A percentile compares a stretch with the other conserved stretches of the same genome.
Conservation (phyloP, 495 filamentous ascomycete species). For the Penicillium bovifimosum region DNA sequence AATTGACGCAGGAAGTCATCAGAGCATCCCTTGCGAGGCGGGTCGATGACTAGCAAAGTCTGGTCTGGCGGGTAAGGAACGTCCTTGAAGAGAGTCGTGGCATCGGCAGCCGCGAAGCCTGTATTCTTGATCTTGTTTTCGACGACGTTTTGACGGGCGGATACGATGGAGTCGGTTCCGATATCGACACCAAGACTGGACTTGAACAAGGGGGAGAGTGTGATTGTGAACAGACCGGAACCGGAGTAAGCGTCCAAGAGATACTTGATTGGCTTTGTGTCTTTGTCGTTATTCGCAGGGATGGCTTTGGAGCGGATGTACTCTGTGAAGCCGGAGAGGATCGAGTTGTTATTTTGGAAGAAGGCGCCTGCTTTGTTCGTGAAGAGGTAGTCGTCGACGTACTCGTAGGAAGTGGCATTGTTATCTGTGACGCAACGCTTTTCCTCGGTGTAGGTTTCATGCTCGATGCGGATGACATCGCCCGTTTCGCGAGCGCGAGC, state of each 20-base stretch:
- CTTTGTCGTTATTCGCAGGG: constrained; percentile 25
- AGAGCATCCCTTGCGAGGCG: constrained; percentile 92
- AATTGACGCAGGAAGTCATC: constrained; percentile 77
- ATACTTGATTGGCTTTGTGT: constrained; percentile 58
- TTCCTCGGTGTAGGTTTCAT: constrained; percentile 55
- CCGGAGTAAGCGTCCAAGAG: constrained; percentile 97
- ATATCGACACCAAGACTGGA: constrained; percentile 67
- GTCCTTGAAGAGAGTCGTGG: constrained; percentile 69
- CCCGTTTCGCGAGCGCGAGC: constrained; percentile 21
- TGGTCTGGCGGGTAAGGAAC: constrained; percentile 66
- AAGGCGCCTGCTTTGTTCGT: constrained; percentile 86
- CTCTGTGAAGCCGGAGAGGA: constrained; percentile 81
- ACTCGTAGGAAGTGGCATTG: constrained; percentile 76
- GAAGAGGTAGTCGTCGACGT: constrained; percentile 80
- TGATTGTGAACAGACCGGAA: constrained; percentile 94
- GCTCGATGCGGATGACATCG: constrained; percentile 32
- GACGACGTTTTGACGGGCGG: constrained; percentile 68
- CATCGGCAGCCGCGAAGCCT: constrained; percentile 80
- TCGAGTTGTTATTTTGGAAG: constrained; percentile 99
- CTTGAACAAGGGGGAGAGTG: constrained; percentile 75
- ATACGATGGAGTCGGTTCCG: constrained; percentile 63
- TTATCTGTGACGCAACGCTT: constrained; percentile 83
- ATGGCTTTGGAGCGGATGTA: constrained; percentile 84
- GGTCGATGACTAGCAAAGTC: constrained; percentile 88
- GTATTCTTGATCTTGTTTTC: constrained; percentile 68